Conservation (phyloP, 2,329 filamentous ascomycete species). For the Emergomyces pasteurianus region DNA sequence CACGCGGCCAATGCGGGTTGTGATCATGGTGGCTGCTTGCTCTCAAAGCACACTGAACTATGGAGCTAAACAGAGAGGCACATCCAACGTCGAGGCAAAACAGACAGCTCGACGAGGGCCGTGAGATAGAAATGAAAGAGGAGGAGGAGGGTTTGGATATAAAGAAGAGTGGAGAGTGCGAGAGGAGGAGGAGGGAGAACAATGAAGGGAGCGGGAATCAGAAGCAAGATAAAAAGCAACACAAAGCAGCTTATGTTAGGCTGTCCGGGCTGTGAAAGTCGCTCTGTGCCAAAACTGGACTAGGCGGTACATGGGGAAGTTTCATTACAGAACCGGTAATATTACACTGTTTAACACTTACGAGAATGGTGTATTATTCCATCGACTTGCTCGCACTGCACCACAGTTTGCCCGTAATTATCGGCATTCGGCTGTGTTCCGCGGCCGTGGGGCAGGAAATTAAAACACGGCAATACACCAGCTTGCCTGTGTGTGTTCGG, state of each 20-base stretch:
- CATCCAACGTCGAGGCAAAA: slow-evolving; percentile 25
- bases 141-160: slow-evolving; percentile 21
- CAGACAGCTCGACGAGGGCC: slow-evolving; percentile 23
- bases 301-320: background rate
- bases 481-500: slow-evolving; percentile 3
- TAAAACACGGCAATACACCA: background rate
- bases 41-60: slow-evolving; percentile 26
- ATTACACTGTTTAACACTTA: background rate
- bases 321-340: background rate
- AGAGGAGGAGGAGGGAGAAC: slow-evolving; percentile 15
- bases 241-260: background rate
- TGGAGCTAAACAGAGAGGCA: slow-evolving; percentile 9
- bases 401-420: background rate
- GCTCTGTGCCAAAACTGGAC: background rate
- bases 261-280: background rate
- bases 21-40: slow-evolving; percentile 33
- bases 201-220: slow-evolving; percentile 7
- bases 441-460: background rate
- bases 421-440: background rate
- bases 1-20: slow-evolving; percentile 35
- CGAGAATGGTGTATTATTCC: background rate
- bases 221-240: slow-evolving; percentile 6
- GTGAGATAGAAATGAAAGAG: slow-evolving; percentile 22
- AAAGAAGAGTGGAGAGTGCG: slow-evolving; percentile 24
- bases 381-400: too few relatives aligned